Percentiles rank a stretch among this genome's conserved stretches.
Conservation (phyloP, 768 basidiomycete species). For the Panaeolus cyanescens region DNA sequence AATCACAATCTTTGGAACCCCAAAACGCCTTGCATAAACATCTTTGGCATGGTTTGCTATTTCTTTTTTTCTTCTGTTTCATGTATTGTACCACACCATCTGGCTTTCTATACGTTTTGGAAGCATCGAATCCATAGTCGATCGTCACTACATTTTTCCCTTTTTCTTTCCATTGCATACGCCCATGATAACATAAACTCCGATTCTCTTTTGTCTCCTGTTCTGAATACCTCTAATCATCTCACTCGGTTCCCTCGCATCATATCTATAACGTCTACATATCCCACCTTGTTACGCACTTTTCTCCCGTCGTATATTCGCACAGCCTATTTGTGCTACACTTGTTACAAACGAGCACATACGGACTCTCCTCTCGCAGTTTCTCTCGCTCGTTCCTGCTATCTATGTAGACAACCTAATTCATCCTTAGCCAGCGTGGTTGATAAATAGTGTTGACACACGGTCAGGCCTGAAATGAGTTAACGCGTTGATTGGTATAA, state of each 20-base stretch:
- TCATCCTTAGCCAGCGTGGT: neutral
- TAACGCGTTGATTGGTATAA: neutral
- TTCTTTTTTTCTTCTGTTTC: neutral
- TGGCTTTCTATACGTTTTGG: constrained; percentile 1
- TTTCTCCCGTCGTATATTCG: too few species aligned
- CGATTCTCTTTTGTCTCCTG: neutral
- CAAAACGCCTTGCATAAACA: neutral
- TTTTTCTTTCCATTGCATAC: neutral
- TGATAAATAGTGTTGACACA: neutral
- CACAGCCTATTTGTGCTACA: neutral
- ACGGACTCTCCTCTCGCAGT: neutral
- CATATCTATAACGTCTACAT: constrained; percentile 4
- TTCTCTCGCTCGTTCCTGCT: neutral
- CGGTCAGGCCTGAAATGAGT: neutral
- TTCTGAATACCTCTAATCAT: neutral
- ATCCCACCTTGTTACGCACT: neutral
- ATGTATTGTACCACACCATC: neutral
- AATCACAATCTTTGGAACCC: neutral
- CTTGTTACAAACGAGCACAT: neutral
- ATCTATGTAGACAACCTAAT: neutral
- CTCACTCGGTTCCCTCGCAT: constrained; percentile 1
- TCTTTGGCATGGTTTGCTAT: neutral
- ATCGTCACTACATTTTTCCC: neutral
- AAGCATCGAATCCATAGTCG: neutral
- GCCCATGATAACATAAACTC: neutral